phyloP scores from a whole-genome alignment of 2,329 filamentous ascomycete genomes.

The Pochonia chlamydosporia region DNA sequence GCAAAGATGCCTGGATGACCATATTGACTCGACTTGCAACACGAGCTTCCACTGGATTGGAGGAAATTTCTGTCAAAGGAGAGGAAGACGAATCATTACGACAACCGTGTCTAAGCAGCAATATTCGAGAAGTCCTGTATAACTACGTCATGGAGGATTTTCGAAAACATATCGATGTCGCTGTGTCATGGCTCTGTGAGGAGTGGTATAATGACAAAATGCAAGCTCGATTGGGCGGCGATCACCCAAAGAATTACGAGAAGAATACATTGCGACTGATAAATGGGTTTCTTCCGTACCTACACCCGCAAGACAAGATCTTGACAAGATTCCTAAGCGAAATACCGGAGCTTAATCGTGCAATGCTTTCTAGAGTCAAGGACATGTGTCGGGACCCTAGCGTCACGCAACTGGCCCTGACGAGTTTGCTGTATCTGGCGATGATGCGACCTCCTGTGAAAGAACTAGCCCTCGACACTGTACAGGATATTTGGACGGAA shows the following conservation, averaged over 20 bases:
- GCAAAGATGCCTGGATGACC: slow-evolving; percentile 86
- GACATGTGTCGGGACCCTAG: slow-evolving; percentile 60
- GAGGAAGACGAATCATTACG: slow-evolving; percentile 47
- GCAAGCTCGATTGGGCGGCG: slow-evolving; percentile 33
- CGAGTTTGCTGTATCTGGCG: slow-evolving; percentile 59
- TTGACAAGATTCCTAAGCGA: slow-evolving; percentile 89
- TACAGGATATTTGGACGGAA: slow-evolving; percentile 62
- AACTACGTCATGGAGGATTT: slow-evolving; percentile 90
- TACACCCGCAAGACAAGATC: slow-evolving; percentile 87
- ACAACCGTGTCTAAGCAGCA: slow-evolving; percentile 51
- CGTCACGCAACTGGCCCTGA: slow-evolving; percentile 57
- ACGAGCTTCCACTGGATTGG: slow-evolving; percentile 65
- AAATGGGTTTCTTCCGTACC: slow-evolving; percentile 81
- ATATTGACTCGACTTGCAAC: slow-evolving; percentile 82
- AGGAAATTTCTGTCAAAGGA: slow-evolving; percentile 50
- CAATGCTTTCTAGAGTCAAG: slow-evolving; percentile 69
- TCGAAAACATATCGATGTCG: slow-evolving; percentile 79
- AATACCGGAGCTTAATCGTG: slow-evolving; percentile 70
- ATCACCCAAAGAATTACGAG: slow-evolving; percentile 64
- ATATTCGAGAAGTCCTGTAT: slow-evolving; percentile 76
- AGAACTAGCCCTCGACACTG: slow-evolving; percentile 56
- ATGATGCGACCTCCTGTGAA: slow-evolving; percentile 62
- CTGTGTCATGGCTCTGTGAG: slow-evolving; percentile 90
- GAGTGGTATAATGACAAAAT: slow-evolving; percentile 92
- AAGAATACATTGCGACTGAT: slow-evolving; percentile 76